These are phyloP conservation scores for Geotrichum citri-aurantii DNA, from an alignment of 1,139 yeast genomes.

Conservation along the genomic window DNA sequence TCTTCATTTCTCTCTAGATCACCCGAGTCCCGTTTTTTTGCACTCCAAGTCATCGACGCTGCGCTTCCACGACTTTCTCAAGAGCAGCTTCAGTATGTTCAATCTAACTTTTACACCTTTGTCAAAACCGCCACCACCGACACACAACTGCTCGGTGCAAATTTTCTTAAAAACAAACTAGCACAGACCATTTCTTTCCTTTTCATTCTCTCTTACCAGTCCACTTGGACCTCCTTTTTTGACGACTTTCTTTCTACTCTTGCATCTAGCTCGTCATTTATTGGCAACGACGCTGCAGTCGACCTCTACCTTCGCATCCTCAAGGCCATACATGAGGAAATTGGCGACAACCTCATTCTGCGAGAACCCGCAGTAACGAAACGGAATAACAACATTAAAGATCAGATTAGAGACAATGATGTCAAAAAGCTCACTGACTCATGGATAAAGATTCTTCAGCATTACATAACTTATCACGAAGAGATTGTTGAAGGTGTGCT, in stretches of 20 bases:
- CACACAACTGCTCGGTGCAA: slow-evolving; percentile 42
- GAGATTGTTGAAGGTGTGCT: slow-evolving; percentile 58
- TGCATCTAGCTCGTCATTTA: slow-evolving; percentile 23
- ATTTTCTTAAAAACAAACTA: slow-evolving; percentile 69
- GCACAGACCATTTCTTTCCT: slow-evolving; percentile 67
- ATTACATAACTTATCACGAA: slow-evolving; percentile 28
- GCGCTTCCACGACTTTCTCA: slow-evolving; percentile 47
- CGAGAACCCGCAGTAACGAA: slow-evolving; percentile 56
- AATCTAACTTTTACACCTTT: slow-evolving; percentile 46
- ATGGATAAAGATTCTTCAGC: slow-evolving; percentile 59
- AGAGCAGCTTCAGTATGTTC: slow-evolving; percentile 45
- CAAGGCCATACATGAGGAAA: slow-evolving; percentile 75
- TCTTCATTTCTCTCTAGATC: slow-evolving; percentile 23
- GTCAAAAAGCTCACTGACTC: slow-evolving; percentile 59
- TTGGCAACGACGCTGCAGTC: slow-evolving; percentile 45
- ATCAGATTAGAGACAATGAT: slow-evolving; percentile 70
- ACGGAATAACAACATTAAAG: slow-evolving; percentile 70
- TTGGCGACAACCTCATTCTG: slow-evolving; percentile 82
- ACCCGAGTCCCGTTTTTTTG: slow-evolving; percentile 54
- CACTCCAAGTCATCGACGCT: slow-evolving; percentile 74
- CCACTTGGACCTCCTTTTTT: slow-evolving; percentile 61
- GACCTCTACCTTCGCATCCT: slow-evolving; percentile 76
- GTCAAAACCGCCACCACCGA: slow-evolving; percentile 19
- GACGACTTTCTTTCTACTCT: slow-evolving; percentile 48
- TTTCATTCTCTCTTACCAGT: slow-evolving; percentile 60